A percentile compares a stretch with the other conserved stretches of the same genome.
Conservation (phyloP, 2,329 filamentous ascomycete species). For the Xylaria sp. region DNA sequence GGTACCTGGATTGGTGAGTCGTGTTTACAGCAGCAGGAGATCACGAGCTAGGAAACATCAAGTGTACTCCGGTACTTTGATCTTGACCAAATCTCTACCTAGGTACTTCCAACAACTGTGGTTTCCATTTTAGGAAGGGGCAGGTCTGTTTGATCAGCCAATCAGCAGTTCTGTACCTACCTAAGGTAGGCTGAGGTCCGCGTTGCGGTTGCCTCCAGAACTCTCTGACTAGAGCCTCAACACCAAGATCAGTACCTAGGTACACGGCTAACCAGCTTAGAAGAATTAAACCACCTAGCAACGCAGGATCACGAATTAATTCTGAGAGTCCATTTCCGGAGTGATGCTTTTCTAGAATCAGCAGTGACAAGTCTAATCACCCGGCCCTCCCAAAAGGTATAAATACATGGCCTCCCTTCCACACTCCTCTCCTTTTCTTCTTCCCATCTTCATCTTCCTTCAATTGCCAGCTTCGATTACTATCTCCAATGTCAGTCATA, state of each 20-base stretch:
- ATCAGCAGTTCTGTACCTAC: neutral
- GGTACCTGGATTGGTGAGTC: neutral
- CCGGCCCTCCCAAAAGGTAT: no score
- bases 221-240: conserved; percentile 17
- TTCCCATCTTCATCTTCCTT: neutral
- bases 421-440: neutral
- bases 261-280: neutral
- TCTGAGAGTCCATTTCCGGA: neutral
- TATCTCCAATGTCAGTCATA: no score
- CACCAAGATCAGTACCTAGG: conserved; percentile 2
- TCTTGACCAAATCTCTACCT: neutral
- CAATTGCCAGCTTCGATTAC: no score
- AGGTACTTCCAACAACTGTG: neutral
- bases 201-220: neutral
- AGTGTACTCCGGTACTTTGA: neutral
- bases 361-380: neutral
- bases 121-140: conserved; percentile 14
- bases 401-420: no score
- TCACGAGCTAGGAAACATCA: no score
- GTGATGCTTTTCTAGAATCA: neutral
- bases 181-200: neutral
- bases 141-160: conserved; percentile 8
- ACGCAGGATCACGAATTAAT: neutral
- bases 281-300: neutral
- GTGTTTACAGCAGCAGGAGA: no score